Base-by-base conservation (phyloP, 2,329 filamentous ascomycete genomes). In the Didymella glomerata region DNA sequence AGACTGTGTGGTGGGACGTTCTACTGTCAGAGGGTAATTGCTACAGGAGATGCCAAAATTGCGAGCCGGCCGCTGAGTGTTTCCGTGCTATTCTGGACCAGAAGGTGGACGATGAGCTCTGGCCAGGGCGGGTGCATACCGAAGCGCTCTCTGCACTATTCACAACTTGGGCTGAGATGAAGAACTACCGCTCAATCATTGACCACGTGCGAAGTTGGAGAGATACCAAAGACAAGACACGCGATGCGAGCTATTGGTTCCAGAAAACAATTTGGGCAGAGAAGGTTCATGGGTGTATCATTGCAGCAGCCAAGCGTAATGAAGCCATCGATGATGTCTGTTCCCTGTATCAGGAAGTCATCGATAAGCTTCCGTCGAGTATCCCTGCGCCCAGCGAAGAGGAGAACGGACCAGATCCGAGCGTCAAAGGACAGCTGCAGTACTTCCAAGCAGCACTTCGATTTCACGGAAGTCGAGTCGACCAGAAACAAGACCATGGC, bases 361-460 rank as follows among this genome's bases (percentile, higher is more conserved):
- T 41, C 10, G 48, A 49, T 13, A 13, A 22, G 3, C 4, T 14
- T 11, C 20, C 40, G 4, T 2, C 20, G 20, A 30, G n/a, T n/a
- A n/a, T n/a, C n/a, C n/a, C n/a, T n/a, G n/a, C n/a, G n/a, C n/a
- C n/a, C n/a, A n/a, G n/a, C n/a, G n/a, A n/a, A n/a, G n/a, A n/a
- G n/a, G n/a, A n/a, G n/a, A n/a, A n/a, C n/a, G n/a, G n/a, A n/a
- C n/a, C n/a, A n/a, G n/a, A n/a, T n/a, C n/a, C n/a, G n/a, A n/a
- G n/a, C n/a, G n/a, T n/a, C n/a, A n/a, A n/a, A n/a, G n/a, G 40
- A 14, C 53, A 56, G 11, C 49, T 56, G 47, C 46, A 27, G 8
- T 50, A 49, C 38, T 50, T 32, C 13, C 46, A 56, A 46, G 53
- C 46, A 30, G 47, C 36, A 3, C 16, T 56, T 20, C 28, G 30